These are phyloP conservation scores for Metarhizium robertsii DNA, from an alignment of 2,329 filamentous ascomycete species.

Conservation along the genomic window DNA sequence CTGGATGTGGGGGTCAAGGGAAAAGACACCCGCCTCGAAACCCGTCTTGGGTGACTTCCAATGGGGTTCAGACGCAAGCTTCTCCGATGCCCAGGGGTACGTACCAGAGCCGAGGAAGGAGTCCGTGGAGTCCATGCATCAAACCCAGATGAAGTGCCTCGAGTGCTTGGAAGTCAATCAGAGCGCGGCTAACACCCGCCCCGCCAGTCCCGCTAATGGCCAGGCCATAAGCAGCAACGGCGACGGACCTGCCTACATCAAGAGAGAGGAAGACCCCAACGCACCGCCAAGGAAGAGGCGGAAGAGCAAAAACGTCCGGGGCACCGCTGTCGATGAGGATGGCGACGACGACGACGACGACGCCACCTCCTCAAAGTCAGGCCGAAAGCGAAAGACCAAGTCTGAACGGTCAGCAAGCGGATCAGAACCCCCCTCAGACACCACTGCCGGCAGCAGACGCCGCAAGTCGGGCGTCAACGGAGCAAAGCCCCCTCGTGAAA, in stretches of 20 bases:
- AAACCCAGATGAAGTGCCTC: constrained; percentile 45
- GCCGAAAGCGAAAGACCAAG: constrained; percentile 40
- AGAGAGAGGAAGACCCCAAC: constrained; percentile 27
- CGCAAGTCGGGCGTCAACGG: constrained; percentile 37
- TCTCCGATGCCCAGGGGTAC: constrained; percentile 49
- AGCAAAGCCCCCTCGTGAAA: constrained; percentile 49
- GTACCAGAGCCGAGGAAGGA: constrained; percentile 46
- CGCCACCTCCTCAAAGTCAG: constrained; percentile 23
- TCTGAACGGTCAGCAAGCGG: constrained; percentile 20
- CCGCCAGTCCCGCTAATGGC: constrained; percentile 41
- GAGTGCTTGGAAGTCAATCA: constrained; percentile 46
- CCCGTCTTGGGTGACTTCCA: constrained; percentile 39
- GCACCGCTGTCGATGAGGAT: constrained; percentile 15
- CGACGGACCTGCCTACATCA: constrained; percentile 14
- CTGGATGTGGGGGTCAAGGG: constrained; percentile 29
- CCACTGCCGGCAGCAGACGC: constrained; percentile 32
- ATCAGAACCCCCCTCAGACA: constrained; percentile 24
- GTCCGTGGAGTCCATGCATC: constrained; percentile 46
- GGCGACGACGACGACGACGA: constrained; percentile 33
- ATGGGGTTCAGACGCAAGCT: constrained; percentile 62
- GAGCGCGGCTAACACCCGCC: constrained; percentile 50
- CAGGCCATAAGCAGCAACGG: constrained; percentile 9
- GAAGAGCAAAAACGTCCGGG: constrained; percentile 42
- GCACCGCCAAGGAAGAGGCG: constrained; percentile 41
- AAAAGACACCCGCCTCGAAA: constrained; percentile 20